Evolutionary conservation across 2,329 filamentous ascomycete species (phyloP).

Genomic region (Colletotrichum liriopes): DNA sequence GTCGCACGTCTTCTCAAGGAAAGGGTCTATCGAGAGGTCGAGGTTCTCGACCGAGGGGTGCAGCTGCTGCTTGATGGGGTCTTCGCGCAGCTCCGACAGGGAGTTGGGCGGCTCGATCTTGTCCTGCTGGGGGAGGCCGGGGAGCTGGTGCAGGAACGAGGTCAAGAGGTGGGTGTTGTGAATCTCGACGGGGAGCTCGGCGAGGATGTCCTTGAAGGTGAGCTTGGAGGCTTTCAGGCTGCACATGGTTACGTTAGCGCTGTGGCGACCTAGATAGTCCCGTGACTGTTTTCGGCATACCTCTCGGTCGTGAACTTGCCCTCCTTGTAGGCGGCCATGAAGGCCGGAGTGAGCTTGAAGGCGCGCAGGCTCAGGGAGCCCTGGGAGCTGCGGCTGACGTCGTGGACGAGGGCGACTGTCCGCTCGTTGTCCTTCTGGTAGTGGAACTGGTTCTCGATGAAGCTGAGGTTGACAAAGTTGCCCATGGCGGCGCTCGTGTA

Average conservation of each 20-base stretch:
- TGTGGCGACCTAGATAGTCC: background rate
- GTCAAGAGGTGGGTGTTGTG: conserved; percentile 99
- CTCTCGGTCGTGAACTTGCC: conserved; percentile 97
- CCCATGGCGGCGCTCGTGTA: conserved; percentile 99
- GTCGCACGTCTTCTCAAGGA: conserved; percentile 98
- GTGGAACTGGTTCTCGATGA: conserved; percentile 98
- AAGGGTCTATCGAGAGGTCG: conserved; percentile 95
- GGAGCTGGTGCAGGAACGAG: conserved; percentile 93
- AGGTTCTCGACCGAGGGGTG: conserved; percentile 92
- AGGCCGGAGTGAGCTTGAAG: conserved; percentile 88
- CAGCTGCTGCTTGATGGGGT: conserved; percentile 75
- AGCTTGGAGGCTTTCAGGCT: conserved; percentile 96
- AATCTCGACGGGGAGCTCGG: conserved; percentile 89
- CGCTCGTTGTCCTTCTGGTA: conserved; percentile 97
- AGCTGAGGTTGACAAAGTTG: conserved; percentile 95
- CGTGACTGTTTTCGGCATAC: conserved; percentile 62
- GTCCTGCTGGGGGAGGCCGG: conserved; percentile 74
- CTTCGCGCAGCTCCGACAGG: conserved; percentile 81
- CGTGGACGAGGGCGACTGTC: conserved; percentile 92
- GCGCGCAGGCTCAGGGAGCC: conserved; percentile 91
- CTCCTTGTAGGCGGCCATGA: conserved; percentile 95
- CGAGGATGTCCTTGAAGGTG: conserved; percentile 92
- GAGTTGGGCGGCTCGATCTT: conserved; percentile 84
- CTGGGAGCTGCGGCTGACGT: conserved; percentile 95
- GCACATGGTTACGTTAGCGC: conserved; percentile 40